A percentile compares a stretch with the other conserved stretches of the same genome.
phyloP scores from a whole-genome alignment of 2,329 filamentous ascomycete genomes.

The Penicillium crustosum region DNA sequence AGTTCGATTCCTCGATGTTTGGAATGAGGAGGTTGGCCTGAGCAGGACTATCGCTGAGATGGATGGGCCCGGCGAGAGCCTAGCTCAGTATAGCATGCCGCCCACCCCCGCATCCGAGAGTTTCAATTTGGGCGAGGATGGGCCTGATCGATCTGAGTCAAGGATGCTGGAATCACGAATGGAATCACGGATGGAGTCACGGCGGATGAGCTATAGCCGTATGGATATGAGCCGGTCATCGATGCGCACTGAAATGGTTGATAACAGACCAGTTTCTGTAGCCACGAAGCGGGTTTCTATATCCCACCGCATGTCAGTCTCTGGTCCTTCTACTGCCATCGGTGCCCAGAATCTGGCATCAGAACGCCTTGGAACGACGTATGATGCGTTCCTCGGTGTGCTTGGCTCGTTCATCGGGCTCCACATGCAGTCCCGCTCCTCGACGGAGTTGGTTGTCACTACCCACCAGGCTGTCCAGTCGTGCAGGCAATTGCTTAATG shows the following conservation, averaged over 20 bases:
- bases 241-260: conserved; percentile 24
- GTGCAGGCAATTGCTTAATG: conserved; percentile 73
- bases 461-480: conserved; percentile 82
- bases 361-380: conserved; percentile 72
- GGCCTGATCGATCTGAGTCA: conserved; percentile 34
- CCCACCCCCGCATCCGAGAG: conserved; percentile 43
- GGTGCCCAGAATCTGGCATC: conserved; percentile 75
- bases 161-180: conserved; percentile 17
- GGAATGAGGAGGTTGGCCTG: conserved; percentile 60
- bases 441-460: conserved; percentile 75
- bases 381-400: conserved; percentile 86
- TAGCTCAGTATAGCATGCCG: conserved; percentile 32
- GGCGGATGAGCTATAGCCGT: conserved; percentile 34
- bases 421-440: conserved; percentile 88
- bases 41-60: conserved; percentile 43
- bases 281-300: conserved; percentile 52
- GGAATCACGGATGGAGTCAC: conserved; percentile 4
- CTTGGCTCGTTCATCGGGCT: conserved; percentile 92
- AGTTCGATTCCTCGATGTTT: conserved; percentile 83
- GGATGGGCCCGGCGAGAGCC: conserved; percentile 26
- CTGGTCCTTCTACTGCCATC: conserved; percentile 62
- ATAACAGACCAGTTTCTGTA: conserved; percentile 36
- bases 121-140: conserved; percentile 29
- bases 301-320: conserved; percentile 75
- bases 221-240: conserved; percentile 24